Evolutionary conservation across 2,329 filamentous ascomycete genomes (phyloP).

Genomic region (Trichoderma sp.): DNA sequence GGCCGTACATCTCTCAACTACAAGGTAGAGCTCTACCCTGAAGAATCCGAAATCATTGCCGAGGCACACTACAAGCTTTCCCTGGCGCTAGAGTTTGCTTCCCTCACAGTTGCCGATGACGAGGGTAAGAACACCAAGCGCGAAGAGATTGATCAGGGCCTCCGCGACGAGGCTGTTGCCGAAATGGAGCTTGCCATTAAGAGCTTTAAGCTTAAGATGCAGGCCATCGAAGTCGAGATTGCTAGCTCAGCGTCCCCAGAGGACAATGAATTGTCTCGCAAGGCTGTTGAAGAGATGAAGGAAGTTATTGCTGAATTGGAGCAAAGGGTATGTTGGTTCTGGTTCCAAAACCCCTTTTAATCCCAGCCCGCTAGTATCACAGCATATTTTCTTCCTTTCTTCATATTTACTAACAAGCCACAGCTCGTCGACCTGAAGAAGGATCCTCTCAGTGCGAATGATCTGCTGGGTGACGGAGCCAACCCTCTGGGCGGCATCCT

Average conservation of each 20-base stretch:
- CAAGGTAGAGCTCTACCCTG: conserved; percentile 74
- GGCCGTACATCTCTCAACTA: conserved; percentile 73
- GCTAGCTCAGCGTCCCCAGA: conserved; percentile 61
- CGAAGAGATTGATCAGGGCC: conserved; percentile 60
- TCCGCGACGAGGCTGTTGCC: conserved; percentile 67
- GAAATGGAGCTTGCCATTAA: conserved; percentile 73
- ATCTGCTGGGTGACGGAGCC: conserved; percentile 37
- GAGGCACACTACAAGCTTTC: conserved; percentile 97
- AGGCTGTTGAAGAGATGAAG: conserved; percentile 69
- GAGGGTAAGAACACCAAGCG: conserved; percentile 47
- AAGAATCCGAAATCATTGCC: conserved; percentile 80
- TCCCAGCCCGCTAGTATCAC: background rate
- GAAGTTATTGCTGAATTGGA: conserved; percentile 79
- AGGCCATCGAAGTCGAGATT: conserved; percentile 66
- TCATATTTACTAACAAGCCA: conserved; percentile 14
- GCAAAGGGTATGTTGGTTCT: conserved; percentile 55
- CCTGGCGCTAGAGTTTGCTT: conserved; percentile 89
- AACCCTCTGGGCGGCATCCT: conserved; percentile 59
- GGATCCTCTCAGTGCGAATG: conserved; percentile 49
- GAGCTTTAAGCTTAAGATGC: conserved; percentile 68
- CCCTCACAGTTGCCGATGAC: conserved; percentile 62
- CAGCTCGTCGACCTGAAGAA: conserved; percentile 67
- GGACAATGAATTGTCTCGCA: conserved; percentile 62
- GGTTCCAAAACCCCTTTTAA: background rate
- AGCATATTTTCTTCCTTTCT: background rate